These are phyloP conservation scores for Liriodendron chinense DNA, from an alignment of 164 flowering plant genomes.

Conservation along the genomic window DNA sequence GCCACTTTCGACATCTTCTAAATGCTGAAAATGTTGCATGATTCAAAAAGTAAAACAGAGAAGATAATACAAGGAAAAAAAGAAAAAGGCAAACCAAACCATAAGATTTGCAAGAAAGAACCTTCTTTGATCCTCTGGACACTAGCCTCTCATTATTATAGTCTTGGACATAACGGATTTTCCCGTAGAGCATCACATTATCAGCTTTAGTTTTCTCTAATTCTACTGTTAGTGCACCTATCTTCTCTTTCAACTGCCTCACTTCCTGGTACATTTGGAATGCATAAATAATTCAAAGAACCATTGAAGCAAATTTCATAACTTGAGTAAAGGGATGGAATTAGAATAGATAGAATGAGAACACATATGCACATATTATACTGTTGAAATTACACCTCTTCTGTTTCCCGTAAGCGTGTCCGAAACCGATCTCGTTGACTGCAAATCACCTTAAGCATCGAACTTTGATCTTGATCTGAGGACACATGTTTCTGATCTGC, in stretches of 20 bases:
- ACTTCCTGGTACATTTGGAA: constrained; percentile 57
- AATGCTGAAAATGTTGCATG: constrained; percentile 41
- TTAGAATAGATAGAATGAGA: neutral
- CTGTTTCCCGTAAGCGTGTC: constrained; percentile 83
- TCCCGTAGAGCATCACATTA: constrained; percentile 96
- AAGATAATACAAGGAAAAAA: neutral
- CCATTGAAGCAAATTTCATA: neutral
- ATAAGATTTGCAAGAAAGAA: constrained; percentile 18
- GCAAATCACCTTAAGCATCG: constrained; percentile 98
- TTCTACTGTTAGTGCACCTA: constrained; percentile 60
- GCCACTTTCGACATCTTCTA: constrained; percentile 95
- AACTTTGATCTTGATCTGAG: constrained; percentile 87
- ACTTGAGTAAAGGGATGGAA: neutral
- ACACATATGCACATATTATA: neutral
- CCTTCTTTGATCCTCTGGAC: constrained; percentile 97
- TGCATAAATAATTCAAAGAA: neutral
- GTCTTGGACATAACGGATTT: constrained; percentile 97
- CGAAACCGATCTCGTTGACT: constrained; percentile 96
- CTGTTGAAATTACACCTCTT: constrained; percentile 56
- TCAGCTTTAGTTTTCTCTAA: constrained; percentile 93
- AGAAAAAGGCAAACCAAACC: neutral
- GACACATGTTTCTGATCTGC: constrained; percentile 59
- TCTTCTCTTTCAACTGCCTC: constrained; percentile 89
- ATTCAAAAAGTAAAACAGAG: constrained; percentile 3
- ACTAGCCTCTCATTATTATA: constrained; percentile 87